Conservation (phyloP, 148 eudicot species). For the Hydrangea macrophylla region DNA sequence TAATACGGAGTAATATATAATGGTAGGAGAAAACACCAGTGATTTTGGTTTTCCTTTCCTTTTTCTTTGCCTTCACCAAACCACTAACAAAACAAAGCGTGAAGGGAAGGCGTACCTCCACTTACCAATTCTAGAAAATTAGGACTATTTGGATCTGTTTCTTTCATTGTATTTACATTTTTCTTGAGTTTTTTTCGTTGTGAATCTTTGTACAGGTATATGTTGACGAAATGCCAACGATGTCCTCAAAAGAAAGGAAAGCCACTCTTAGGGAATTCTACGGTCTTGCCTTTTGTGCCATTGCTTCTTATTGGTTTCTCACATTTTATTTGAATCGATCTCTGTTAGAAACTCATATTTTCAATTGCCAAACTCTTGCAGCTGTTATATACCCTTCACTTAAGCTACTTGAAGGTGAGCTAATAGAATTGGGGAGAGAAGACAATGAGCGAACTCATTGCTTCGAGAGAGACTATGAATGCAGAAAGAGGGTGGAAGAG, state of each 20-base stretch:
- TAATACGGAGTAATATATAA: too few species aligned
- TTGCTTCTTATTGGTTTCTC: neutral
- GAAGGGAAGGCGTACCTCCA: too few species aligned
- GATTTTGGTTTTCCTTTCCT: too few species aligned
- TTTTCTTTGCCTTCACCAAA: too few species aligned
- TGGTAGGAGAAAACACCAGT: too few species aligned
- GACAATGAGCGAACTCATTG: conserved; percentile 20
- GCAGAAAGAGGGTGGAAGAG: conserved; percentile 31
- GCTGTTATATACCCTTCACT: conserved; percentile 85
- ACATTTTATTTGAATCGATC: neutral
- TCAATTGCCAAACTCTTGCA: conserved; percentile 26
- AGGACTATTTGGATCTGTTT: neutral
- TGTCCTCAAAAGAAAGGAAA: conserved; percentile 63
- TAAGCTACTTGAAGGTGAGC: conserved; percentile 62
- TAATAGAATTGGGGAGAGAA: conserved; percentile 41
- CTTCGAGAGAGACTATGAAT: conserved; percentile 19
- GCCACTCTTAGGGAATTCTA: conserved; percentile 76
- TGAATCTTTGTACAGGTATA: conserved; percentile 40
- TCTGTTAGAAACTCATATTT: conserved; percentile 6
- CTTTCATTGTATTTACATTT: neutral
- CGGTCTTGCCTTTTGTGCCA: conserved; percentile 30
- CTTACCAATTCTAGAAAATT: too few species aligned
- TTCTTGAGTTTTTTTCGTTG: neutral
- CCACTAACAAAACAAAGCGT: too few species aligned
- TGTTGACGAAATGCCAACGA: conserved; percentile 70